Conservation (phyloP, 345 rosid species). For the Draba incana region DNA sequence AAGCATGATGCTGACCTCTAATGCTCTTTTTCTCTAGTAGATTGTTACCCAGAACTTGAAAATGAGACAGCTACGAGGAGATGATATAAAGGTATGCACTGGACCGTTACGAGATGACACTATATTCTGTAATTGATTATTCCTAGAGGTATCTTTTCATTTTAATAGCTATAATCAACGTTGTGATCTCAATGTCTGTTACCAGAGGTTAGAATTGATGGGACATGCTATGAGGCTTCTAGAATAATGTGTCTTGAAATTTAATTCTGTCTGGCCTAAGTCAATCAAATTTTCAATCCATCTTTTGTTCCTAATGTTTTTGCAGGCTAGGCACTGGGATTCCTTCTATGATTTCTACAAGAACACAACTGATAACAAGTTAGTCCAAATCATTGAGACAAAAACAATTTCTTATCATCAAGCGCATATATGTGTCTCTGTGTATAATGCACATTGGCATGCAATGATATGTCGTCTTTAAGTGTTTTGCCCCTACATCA, state of each 20-base stretch:
- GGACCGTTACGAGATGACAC: neutral
- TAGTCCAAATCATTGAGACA: conserved; percentile 35
- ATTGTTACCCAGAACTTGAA: conserved; percentile 77
- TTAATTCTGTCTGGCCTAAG: neutral
- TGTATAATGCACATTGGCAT: conserved; percentile 6
- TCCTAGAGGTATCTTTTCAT: neutral
- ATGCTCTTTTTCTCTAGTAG: conserved; percentile 52
- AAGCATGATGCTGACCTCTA: conserved; percentile 36
- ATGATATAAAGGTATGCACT: conserved; percentile 79
- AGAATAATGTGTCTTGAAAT: neutral
- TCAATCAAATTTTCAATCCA: neutral
- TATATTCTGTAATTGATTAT: conserved; percentile 5
- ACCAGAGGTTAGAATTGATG: neutral
- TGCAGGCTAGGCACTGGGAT: conserved; percentile 95
- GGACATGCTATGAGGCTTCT: neutral
- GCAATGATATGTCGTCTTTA: neutral
- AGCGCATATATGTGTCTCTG: neutral
- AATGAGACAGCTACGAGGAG: conserved; percentile 82
- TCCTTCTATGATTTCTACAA: conserved; percentile 84
- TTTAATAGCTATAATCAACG: conserved; percentile 6
- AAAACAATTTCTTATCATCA: neutral
- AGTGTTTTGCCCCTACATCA: neutral
- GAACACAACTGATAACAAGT: conserved; percentile 97
- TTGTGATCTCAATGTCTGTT: neutral
- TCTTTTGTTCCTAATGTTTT: conserved; percentile 31